phyloP scores from a whole-genome alignment of 2,329 filamentous ascomycete genomes.

The Colletotrichum liaoningense region DNA sequence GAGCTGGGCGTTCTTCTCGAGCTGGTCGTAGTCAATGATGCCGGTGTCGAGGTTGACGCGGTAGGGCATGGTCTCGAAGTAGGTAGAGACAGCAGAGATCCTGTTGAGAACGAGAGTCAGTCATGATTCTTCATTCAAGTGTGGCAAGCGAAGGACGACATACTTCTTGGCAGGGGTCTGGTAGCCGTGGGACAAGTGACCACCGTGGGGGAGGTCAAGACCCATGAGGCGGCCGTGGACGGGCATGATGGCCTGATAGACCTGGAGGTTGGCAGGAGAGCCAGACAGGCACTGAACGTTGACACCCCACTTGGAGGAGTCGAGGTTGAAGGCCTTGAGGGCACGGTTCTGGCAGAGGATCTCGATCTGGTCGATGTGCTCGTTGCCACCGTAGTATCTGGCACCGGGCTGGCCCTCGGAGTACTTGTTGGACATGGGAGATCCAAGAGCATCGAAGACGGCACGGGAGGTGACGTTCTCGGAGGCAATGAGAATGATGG shows the following conservation, averaged over 20 bases:
- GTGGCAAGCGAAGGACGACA: constrained; percentile 43
- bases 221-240: constrained; percentile 98
- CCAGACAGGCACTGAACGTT: constrained; percentile 96
- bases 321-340: constrained; percentile 88
- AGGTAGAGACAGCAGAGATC: constrained; percentile 97
- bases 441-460: constrained; percentile 96
- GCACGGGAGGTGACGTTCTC: constrained; percentile 99
- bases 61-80: constrained; percentile 99
- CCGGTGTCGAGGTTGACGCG: constrained; percentile 89
- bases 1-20: constrained; percentile 89
- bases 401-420: constrained; percentile 98
- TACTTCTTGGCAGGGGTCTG: constrained; percentile 94
- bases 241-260: constrained; percentile 97
- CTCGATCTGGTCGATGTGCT: constrained; percentile 98
- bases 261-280: constrained; percentile 95
- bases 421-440: constrained; percentile 98
- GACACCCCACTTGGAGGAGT: constrained; percentile 94
- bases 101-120: constrained; percentile 46
- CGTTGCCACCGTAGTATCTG: constrained; percentile 98
- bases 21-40: constrained; percentile 95
- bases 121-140: no score
- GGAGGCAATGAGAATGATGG: constrained; percentile 97
- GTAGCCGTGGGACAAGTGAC: constrained; percentile 96
- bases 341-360: constrained; percentile 94
- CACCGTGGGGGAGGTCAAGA: constrained; percentile 92